Base-by-base conservation (phyloP, 2,329 filamentous ascomycete genomes). In the Penicillium sp. region DNA sequence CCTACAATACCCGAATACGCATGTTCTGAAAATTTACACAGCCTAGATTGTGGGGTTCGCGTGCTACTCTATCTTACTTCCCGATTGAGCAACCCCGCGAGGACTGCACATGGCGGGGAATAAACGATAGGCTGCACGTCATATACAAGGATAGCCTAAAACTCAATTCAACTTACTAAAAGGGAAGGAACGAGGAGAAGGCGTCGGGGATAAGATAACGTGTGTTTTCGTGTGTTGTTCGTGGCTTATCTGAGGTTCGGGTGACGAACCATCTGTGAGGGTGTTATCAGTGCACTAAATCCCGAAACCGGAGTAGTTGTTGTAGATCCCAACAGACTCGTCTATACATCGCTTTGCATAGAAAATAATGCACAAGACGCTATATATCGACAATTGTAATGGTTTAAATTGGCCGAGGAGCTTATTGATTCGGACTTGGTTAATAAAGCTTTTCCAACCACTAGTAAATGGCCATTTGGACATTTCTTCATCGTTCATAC, bases 21-120 rank as follows among this genome's bases (percentile, higher is more conserved):
- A 5, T 20, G 22, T 7, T 8, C 5, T 33, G n/a, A 1, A 39
- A 25, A 50, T 20, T 33, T 36, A 49, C 41, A 20, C 10, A 44
- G 27, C 30, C 14, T n/a, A 6, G 11, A 14, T 30, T 41, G 42
- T 50, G 33, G 22, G 24, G 24, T 50, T 20, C 8, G 22, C 13
- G 13, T 27, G 24, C 41, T 36, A 9, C 46, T 42, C 46, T 39
- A 41, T 44, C 38, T 43, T n/a, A n/a, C 42, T 53, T 49, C 51
- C 46, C 36, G 18, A 20, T 51, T 11, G 44, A 44, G 44, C 18
- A 18, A 27, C 7, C 20, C 14, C 33, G 22, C 20, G 5, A 25
- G 27, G 3, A 27, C 16, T 9, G 5, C 24, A 35, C 4, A 25
- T 20, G 43, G 25, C 33, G 48, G 33, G 42, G 42, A 18, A 41